Conservation (phyloP, 2,329 filamentous ascomycete genomes). For the Metarhizium album region DNA sequence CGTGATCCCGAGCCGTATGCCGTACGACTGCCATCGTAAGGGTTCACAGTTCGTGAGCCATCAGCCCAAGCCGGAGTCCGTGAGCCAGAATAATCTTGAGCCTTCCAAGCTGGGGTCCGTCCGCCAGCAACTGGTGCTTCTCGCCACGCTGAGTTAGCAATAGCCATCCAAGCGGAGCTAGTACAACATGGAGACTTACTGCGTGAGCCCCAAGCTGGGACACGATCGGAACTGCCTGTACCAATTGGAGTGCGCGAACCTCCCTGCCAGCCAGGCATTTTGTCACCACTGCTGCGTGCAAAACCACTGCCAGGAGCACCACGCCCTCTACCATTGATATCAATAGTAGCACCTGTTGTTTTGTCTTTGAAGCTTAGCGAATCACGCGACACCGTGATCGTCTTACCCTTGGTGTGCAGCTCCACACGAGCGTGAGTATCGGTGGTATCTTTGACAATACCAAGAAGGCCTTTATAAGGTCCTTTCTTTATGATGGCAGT, state of each 20-base stretch:
- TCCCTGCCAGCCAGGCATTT: slow-evolving; percentile 47
- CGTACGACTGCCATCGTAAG: slow-evolving; percentile 64
- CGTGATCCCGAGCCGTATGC: slow-evolving; percentile 65
- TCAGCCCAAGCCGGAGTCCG: slow-evolving; percentile 64
- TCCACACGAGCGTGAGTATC: slow-evolving; percentile 81
- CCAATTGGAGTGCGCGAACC: slow-evolving; percentile 60
- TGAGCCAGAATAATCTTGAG: slow-evolving; percentile 39
- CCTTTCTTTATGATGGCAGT: slow-evolving; percentile 83
- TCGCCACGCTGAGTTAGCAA: background rate
- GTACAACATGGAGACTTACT: slow-evolving; percentile 38
- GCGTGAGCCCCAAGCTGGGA: slow-evolving; percentile 65
- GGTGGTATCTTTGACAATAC: slow-evolving; percentile 91
- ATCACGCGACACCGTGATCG: slow-evolving; percentile 72
- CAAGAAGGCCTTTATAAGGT: slow-evolving; percentile 82
- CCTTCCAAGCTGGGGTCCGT: slow-evolving; percentile 54
- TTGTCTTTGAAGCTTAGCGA: slow-evolving; percentile 80
- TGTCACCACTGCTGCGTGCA: slow-evolving; percentile 34
- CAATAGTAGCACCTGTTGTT: slow-evolving; percentile 66
- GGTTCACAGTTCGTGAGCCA: slow-evolving; percentile 56
- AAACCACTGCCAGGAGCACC: slow-evolving; percentile 30
- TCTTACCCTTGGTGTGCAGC: slow-evolving; percentile 88
- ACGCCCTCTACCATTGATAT: slow-evolving; percentile 47
- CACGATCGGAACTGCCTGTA: slow-evolving; percentile 49
- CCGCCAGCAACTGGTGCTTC: slow-evolving; percentile 46
- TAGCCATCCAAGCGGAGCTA: background rate